These are phyloP conservation scores for Evernia prunastri DNA, from an alignment of 495 filamentous ascomycete genomes.

Conservation along the genomic window DNA sequence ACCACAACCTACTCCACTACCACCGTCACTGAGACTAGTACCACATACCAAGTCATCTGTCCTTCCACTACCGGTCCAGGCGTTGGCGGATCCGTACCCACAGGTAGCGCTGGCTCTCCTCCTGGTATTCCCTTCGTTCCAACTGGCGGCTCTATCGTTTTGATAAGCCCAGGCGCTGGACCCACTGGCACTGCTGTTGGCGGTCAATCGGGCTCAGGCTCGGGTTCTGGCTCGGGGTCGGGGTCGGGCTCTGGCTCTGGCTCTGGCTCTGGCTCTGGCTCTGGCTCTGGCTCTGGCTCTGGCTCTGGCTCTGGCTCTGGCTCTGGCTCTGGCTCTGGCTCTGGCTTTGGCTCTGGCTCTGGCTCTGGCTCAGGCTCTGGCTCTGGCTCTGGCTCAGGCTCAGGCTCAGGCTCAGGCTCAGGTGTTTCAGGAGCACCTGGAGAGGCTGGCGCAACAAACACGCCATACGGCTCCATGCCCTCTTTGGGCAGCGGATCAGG, in stretches of 20 bases:
- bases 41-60: constrained; percentile 23
- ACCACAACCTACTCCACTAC: constrained; percentile 28
- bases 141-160: constrained; percentile 1
- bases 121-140: background rate
- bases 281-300: constrained; percentile 33
- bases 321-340: constrained; percentile 15
- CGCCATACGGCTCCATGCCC: background rate
- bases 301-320: constrained; percentile 33
- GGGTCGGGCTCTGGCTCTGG: constrained; percentile 23
- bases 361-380: background rate
- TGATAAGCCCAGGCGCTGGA: background rate
- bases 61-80: constrained; percentile 22
- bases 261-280: constrained; percentile 27
- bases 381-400: background rate
- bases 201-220: constrained; percentile 4
- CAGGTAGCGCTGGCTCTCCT: background rate
- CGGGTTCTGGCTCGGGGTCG: constrained; percentile 9
- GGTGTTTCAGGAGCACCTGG: background rate
- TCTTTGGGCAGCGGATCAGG: background rate
- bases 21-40: constrained; percentile 22
- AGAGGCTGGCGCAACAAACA: background rate
- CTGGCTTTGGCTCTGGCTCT: background rate
- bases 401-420: background rate
- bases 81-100: constrained; percentile 1
- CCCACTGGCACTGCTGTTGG: background rate